These are phyloP conservation scores for Ophiocordyceps sinensis DNA, from an alignment of 2,329 filamentous ascomycete species.

Conservation along the genomic window DNA sequence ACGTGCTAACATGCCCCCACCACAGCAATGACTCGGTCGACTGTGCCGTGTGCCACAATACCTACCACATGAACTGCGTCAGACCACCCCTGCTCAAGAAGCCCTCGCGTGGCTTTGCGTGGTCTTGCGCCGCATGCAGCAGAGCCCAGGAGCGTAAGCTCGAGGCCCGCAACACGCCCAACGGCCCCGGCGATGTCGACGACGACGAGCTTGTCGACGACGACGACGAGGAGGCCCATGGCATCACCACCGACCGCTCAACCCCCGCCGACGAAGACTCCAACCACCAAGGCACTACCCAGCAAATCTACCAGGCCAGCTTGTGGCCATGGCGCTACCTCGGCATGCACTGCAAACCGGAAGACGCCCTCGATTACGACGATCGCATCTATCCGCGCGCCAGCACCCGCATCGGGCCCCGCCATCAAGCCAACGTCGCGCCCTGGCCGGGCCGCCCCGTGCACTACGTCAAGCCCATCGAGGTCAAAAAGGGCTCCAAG, in stretches of 20 bases:
- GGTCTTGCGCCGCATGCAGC: slow-evolving; percentile 93
- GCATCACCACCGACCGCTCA: slow-evolving; percentile 41
- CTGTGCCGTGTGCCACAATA: slow-evolving; percentile 86
- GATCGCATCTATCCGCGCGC: slow-evolving; percentile 94
- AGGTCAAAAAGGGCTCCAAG: slow-evolving; percentile 75
- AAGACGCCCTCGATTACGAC: slow-evolving; percentile 92
- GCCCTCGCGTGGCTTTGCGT: slow-evolving; percentile 91
- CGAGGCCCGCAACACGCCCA: slow-evolving; percentile 77
- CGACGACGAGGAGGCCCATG: slow-evolving; percentile 54
- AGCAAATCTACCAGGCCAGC: slow-evolving; percentile 83
- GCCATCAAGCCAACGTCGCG: slow-evolving; percentile 76
- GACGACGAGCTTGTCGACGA: slow-evolving; percentile 51
- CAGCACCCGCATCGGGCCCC: slow-evolving; percentile 78
- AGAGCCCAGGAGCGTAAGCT: slow-evolving; percentile 88
- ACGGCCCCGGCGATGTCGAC: slow-evolving; percentile 48
- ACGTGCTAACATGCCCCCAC: slow-evolving; percentile 7
- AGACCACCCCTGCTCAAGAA: slow-evolving; percentile 86
- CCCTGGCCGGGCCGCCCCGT: slow-evolving; percentile 79
- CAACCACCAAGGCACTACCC: slow-evolving; percentile 52
- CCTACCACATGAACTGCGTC: slow-evolving; percentile 98
- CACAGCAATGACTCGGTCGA: slow-evolving; percentile 83
- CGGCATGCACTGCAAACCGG: slow-evolving; percentile 86
- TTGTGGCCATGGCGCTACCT: slow-evolving; percentile 95
- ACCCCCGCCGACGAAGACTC: slow-evolving; percentile 48
- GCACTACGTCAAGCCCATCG: slow-evolving; percentile 77